A percentile compares a stretch with the other conserved stretches of the same genome.
These are phyloP conservation scores for Aeschynomene evenia DNA, from an alignment of 306 rosid species.

Conservation along the genomic window DNA sequence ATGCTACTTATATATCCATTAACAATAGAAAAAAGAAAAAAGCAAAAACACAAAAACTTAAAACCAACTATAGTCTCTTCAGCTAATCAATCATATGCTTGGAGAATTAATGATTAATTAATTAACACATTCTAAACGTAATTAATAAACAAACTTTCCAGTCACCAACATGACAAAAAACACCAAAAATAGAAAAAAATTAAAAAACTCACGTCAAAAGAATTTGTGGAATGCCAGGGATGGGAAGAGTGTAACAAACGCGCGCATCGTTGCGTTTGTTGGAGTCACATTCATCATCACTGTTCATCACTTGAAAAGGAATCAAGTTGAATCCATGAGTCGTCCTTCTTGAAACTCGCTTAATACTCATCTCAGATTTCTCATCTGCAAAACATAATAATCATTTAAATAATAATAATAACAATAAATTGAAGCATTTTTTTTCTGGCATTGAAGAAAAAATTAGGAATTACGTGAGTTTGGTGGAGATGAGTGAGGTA, in stretches of 20 bases:
- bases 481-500: constrained; percentile 36
- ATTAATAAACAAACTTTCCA: not conserved
- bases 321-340: constrained; percentile 76
- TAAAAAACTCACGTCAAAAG: constrained; percentile 51
- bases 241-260: constrained; percentile 71
- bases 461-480: constrained; percentile 28
- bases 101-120: not conserved
- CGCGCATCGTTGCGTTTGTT: constrained; percentile 39
- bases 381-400: constrained; percentile 40
- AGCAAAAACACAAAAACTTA: not conserved
- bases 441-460: not conserved
- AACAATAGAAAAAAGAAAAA: not conserved
- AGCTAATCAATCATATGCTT: not conserved
- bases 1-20: not conserved
- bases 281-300: constrained; percentile 23
- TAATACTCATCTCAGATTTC: constrained; percentile 40
- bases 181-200: not conserved
- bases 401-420: not conserved
- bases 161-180: not conserved
- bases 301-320: constrained; percentile 38
- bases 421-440: not conserved
- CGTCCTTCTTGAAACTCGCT: constrained; percentile 66
- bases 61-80: not conserved
- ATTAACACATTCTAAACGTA: not conserved
- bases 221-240: constrained; percentile 53